Base-by-base conservation (phyloP, 495 filamentous ascomycete genomes). In the Daldinia decipiens region DNA sequence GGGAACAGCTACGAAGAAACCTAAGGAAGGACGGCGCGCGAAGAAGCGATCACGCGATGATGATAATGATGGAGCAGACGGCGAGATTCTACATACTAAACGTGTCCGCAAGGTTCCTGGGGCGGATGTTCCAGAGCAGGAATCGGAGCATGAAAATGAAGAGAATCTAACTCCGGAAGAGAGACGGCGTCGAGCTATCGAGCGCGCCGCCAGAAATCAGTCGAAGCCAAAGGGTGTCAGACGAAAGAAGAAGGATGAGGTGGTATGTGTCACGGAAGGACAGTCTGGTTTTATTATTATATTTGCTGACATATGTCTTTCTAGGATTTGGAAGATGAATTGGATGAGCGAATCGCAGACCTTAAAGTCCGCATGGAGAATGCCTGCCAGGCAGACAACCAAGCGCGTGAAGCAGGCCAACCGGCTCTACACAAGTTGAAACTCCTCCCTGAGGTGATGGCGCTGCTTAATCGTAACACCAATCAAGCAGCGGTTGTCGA, bases 351-450 rank as follows among this genome's bases (percentile, higher is more conserved):
- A 71, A 96, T 99, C 70, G 93, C 94, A 52, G 84, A 88, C 59
- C 91, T 98, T 75, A 94, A 95, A 72, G 86, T 90, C 60, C 89
- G 90, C 55, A 99, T 99, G 96, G 92, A 94, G 67, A 87, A 92
- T 66, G 96, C 96, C 13, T 97, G 95, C 60, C 86, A 93, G 78
- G 87, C 89, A 58, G 96, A 99, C 78, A 92, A 92, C 62, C 83
- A 88, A 32, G 93, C 90, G 38, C 92, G 95, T 69, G 86, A 91
- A 36, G 83, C 88, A 36, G 90, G 90, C 66, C 82, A 92, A 76
- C 92, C 93, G 3, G 95, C 95, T 36, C 89, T 93, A 71, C 90
- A 97, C 80, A 99, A 99, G 79, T 87, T 99, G 39, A 92, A 93
- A 79, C 90, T 99, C 77, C 89, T 99, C 34, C 94, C 95, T 8